Evolutionary conservation across 305 asterid species (phyloP).

Genomic region (Nicotiana rustica): DNA sequence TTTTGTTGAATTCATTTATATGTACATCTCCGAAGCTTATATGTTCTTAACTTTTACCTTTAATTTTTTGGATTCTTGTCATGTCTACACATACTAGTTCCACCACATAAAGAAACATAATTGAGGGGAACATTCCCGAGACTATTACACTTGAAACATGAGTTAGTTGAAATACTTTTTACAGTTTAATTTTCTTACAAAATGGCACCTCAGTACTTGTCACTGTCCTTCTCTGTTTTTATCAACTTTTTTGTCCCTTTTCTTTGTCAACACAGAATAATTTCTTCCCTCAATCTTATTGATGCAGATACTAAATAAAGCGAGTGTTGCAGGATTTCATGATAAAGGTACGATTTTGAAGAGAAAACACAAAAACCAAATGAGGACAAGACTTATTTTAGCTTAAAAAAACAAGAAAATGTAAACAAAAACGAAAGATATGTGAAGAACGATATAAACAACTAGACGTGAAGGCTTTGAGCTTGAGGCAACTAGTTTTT

Average conservation of each 20-base stretch:
- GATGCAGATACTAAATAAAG: slow-evolving; percentile 70
- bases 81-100: not conserved
- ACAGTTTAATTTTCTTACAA: not conserved
- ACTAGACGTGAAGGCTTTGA: not conserved
- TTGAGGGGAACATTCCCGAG: not conserved
- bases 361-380: not conserved
- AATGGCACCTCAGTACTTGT: not conserved
- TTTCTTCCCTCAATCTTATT: slow-evolving; percentile 40
- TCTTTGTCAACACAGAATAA: slow-evolving; percentile 32
- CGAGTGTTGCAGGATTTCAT: slow-evolving; percentile 74
- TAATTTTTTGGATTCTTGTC: not conserved
- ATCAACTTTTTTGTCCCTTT: slow-evolving; percentile 22
- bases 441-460: not conserved
- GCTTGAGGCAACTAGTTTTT: not conserved
- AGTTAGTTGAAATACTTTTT: not conserved
- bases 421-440: not conserved
- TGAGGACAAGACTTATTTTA: not conserved
- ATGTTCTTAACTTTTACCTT: not conserved
- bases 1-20: not conserved
- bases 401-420: not conserved
- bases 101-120: not conserved
- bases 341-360: slow-evolving; percentile 74
- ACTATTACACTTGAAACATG: not conserved
- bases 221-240: not conserved
- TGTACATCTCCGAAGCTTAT: not conserved